A percentile compares a stretch with the other conserved stretches of the same genome.
phyloP scores from a whole-genome alignment of 306 rosid genomes.

The Trifolium repens region DNA sequence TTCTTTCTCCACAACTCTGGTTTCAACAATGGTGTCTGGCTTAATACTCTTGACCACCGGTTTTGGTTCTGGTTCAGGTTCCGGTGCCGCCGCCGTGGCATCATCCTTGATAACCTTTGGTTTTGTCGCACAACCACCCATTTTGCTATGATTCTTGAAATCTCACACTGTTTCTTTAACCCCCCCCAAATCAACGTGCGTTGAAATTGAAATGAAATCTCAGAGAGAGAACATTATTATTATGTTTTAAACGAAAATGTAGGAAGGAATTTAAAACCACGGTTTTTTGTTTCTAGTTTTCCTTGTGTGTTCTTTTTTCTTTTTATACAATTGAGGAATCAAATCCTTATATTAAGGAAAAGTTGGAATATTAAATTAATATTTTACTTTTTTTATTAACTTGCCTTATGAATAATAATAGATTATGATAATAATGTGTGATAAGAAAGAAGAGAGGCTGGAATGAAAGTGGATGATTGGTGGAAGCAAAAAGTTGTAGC shows the following conservation, averaged over 20 bases:
- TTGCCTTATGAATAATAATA: background rate
- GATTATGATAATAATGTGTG: background rate
- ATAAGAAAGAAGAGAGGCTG: background rate
- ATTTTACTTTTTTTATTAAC: background rate
- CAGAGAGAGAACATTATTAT: background rate
- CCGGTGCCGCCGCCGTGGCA: conserved; percentile 26
- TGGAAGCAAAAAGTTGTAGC: conserved; percentile 5
- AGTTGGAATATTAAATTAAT: background rate
- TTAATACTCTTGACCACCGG: background rate
- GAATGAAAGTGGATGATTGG: background rate
- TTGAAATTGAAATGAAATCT: conserved; percentile 14
- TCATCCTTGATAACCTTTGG: conserved; percentile 54
- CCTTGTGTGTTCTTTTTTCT: background rate
- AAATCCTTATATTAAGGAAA: conserved; percentile 11
- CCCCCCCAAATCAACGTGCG: conserved; percentile 23
- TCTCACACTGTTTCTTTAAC: background rate
- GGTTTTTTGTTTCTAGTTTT: background rate
- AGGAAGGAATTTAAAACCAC: conserved; percentile 19
- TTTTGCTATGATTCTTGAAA: conserved; percentile 23
- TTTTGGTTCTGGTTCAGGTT: conserved; percentile 46
- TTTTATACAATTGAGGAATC: conserved; percentile 12
- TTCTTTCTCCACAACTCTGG: background rate
- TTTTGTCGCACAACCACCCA: conserved; percentile 80
- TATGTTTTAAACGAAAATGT: background rate
- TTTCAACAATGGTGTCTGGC: conserved; percentile 3